A percentile compares a stretch with the other conserved stretches of the same genome.
phyloP scores from a whole-genome alignment of 768 basidiomycete genomes.

The Hirschioporus abietinus region DNA sequence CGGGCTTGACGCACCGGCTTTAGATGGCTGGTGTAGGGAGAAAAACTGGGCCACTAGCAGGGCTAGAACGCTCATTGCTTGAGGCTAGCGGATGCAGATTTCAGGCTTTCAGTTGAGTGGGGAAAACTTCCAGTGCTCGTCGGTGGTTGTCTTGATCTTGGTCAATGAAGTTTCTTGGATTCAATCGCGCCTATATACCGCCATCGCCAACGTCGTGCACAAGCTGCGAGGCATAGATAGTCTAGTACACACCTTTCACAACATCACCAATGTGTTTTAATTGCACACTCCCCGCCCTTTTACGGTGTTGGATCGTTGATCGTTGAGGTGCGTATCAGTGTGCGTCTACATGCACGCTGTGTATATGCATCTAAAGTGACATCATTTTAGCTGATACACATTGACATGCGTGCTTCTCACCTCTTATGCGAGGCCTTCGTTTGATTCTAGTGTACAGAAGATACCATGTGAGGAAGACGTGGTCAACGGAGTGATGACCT shows the following conservation, averaged over 20 bases:
- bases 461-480: no score
- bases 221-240: background rate
- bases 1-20: background rate
- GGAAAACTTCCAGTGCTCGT: background rate
- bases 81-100: background rate
- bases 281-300: background rate
- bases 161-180: background rate
- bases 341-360: background rate
- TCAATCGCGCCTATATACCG: background rate
- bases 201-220: no score
- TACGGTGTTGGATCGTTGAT: no score
- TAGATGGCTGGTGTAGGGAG: background rate
- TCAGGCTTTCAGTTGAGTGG: background rate
- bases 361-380: background rate
- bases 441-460: no score
- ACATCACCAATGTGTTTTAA: background rate
- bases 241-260: background rate
- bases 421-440: background rate
- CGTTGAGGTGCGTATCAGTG: background rate
- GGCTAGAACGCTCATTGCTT: background rate
- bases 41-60: background rate
- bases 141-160: background rate
- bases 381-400: background rate
- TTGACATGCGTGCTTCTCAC: background rate
- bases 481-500: no score